Conservation (phyloP, 2,329 filamentous ascomycete species). For the Aureobasidium sp. region DNA sequence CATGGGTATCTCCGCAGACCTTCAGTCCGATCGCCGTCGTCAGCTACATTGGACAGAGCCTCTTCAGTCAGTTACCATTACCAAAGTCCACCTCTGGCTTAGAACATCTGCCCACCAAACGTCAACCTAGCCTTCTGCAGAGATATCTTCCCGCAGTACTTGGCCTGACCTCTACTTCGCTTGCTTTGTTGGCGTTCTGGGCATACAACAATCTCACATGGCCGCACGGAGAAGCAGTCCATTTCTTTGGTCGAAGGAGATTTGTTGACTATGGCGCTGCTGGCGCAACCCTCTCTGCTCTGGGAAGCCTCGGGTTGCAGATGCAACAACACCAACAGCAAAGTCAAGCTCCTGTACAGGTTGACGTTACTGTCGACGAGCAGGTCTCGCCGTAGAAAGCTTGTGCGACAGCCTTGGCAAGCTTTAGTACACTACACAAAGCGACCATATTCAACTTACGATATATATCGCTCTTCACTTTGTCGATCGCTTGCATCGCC, state of each 20-base stretch:
- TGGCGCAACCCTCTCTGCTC: constrained; percentile 28
- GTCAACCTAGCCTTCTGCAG: not conserved
- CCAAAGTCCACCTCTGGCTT: not conserved
- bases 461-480: not conserved
- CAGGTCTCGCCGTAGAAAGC: not conserved
- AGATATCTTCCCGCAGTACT: constrained; percentile 10
- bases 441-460: not conserved
- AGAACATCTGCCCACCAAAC: not conserved
- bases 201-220: constrained; percentile 20
- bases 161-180: constrained; percentile 1
- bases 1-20: constrained; percentile 2
- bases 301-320: constrained; percentile 13
- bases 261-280: constrained; percentile 30
- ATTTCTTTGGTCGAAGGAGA: constrained; percentile 30
- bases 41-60: constrained; percentile 1
- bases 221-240: constrained; percentile 28
- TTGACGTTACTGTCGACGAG: constrained; percentile 12
- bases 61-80: constrained; percentile 8
- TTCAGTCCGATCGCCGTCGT: not conserved
- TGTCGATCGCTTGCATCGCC: not conserved
- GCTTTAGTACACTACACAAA: not conserved
- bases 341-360: not conserved
- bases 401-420: not conserved
- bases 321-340: constrained; percentile 11
- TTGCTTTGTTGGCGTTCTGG: constrained; percentile 15